Evolutionary conservation across 139 green algal species (phyloP).

Genomic region (Micractinium conductrix): DNA sequence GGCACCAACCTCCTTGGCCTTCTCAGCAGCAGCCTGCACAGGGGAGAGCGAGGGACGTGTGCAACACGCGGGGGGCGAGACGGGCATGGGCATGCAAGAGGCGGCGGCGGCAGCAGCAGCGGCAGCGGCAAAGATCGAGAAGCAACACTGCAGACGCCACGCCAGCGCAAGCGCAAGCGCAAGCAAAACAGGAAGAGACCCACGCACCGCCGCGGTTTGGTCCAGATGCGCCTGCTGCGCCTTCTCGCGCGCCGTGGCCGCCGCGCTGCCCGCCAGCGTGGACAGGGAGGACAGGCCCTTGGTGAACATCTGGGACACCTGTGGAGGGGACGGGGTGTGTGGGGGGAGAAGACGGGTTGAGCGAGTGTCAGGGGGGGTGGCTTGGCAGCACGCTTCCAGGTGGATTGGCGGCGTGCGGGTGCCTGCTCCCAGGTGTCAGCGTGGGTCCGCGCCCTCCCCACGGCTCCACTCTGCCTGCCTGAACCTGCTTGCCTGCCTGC

Average conservation of each 20-base stretch:
- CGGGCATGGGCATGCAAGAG: background rate
- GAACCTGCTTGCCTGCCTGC: background rate
- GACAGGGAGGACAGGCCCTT: conserved; percentile 63
- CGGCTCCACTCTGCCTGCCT: background rate
- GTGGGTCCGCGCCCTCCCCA: background rate
- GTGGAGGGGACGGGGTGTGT: background rate
- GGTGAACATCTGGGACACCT: conserved; percentile 55
- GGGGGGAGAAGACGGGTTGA: background rate
- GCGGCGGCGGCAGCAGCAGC: background rate
- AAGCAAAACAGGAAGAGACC: background rate
- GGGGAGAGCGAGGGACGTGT: background rate
- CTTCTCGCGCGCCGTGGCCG: conserved; percentile 11
- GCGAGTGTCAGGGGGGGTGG: background rate
- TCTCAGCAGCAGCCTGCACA: conserved; percentile 46
- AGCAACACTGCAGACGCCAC: too few relatives aligned
- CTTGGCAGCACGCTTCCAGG: too few relatives aligned
- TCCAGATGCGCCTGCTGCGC: conserved; percentile 23
- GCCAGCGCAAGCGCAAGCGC: background rate
- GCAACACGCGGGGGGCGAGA: background rate
- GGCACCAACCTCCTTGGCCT: conserved; percentile 52
- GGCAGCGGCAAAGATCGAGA: too few relatives aligned
- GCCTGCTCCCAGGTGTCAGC: too few relatives aligned
- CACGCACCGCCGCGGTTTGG: conserved; percentile 14
- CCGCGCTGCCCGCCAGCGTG: conserved; percentile 45
- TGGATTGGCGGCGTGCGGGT: too few relatives aligned